Evolutionary conservation across 495 filamentous ascomycete genomes (phyloP).

Genomic region (Xylaria curta): DNA sequence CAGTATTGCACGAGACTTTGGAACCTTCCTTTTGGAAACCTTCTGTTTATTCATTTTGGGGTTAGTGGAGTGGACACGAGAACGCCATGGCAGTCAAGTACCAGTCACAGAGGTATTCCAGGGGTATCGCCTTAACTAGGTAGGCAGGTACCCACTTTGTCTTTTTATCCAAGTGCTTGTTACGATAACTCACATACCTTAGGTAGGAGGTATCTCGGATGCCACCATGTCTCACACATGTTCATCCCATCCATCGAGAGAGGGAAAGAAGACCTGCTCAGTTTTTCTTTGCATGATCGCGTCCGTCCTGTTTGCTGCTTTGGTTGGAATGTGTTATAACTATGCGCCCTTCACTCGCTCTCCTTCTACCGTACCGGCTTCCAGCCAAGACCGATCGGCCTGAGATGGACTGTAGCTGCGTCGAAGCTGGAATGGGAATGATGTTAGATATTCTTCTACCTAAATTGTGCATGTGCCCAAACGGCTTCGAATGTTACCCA

Average conservation of each 20-base stretch:
- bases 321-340: neutral
- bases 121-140: neutral
- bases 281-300: neutral
- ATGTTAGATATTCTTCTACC: neutral
- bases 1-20: neutral
- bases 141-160: neutral
- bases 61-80: slow-evolving; percentile 8
- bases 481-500: neutral
- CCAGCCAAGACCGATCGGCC: neutral
- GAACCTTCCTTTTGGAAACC: slow-evolving; percentile 7
- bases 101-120: neutral
- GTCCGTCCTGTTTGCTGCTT: neutral
- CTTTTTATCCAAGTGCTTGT: neutral
- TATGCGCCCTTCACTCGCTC: neutral
- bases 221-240: neutral
- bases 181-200: neutral
- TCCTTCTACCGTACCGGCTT: neutral
- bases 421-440: slow-evolving; percentile 18
- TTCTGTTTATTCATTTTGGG: slow-evolving; percentile 3
- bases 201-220: neutral
- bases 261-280: neutral
- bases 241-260: neutral
- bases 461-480: neutral
- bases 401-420: slow-evolving; percentile 2
- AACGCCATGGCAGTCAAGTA: slow-evolving; percentile 1